These are phyloP conservation scores for Solanum habrochaites DNA, from an alignment of 257 asterid genomes.

Conservation along the genomic window DNA sequence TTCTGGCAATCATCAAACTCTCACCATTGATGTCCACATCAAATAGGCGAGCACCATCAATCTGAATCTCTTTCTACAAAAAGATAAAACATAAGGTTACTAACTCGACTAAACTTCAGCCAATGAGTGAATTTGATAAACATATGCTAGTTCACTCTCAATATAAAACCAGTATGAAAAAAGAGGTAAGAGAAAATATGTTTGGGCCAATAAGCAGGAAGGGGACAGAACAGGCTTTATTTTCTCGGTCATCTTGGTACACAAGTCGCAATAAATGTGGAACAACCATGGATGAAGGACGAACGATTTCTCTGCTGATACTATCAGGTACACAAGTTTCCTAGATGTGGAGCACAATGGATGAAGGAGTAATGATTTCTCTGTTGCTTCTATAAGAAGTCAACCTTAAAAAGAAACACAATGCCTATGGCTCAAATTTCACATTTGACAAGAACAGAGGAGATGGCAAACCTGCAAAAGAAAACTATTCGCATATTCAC, in stretches of 20 bases:
- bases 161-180: background rate
- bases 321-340: background rate
- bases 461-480: slow-evolving; percentile 43
- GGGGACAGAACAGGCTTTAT: background rate
- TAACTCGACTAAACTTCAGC: background rate
- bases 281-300: background rate
- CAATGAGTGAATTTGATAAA: background rate
- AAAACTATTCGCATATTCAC: slow-evolving; percentile 29
- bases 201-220: background rate
- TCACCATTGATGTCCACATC: slow-evolving; percentile 54
- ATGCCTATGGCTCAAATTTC: background rate
- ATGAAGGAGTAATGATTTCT: background rate
- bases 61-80: slow-evolving; percentile 49
- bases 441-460: background rate
- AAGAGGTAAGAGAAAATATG: background rate
- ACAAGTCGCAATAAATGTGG: background rate
- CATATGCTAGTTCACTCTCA: background rate
- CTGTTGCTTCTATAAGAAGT: background rate
- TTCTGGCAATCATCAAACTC: slow-evolving; percentile 49
- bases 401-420: background rate
- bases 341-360: background rate
- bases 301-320: background rate
- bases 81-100: background rate
- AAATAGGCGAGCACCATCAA: slow-evolving; percentile 79
- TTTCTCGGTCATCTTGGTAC: background rate